phyloP scores from a whole-genome alignment of 352 stramenopile species.

The Phytophthora aleatoria region DNA sequence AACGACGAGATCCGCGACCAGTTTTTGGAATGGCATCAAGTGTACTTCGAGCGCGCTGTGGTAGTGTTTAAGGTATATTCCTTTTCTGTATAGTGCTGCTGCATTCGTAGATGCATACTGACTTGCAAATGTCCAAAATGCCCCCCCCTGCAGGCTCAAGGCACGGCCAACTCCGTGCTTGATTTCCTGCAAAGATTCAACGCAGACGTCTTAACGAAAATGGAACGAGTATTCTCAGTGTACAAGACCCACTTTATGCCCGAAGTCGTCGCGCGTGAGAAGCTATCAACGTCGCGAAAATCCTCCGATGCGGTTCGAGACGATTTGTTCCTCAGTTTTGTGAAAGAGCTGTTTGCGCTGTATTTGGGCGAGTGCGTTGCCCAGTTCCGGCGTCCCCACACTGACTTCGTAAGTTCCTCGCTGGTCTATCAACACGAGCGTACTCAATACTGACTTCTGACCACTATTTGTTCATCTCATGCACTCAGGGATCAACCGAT shows the following conservation, averaged over 20 bases:
- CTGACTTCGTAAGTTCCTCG: constrained; percentile 57
- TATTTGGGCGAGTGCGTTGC: constrained; percentile 56
- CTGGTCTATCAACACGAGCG: not conserved
- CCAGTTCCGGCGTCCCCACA: constrained; percentile 61
- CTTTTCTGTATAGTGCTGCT: not conserved
- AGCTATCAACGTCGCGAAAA: constrained; percentile 34
- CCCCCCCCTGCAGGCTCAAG: constrained; percentile 22
- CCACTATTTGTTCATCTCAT: constrained; percentile 4
- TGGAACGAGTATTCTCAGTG: constrained; percentile 62
- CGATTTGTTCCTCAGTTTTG: constrained; percentile 73
- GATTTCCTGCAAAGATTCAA: constrained; percentile 66
- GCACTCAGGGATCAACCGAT: constrained; percentile 48
- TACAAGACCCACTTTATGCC: constrained; percentile 74
- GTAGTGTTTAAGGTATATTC: constrained; percentile 48
- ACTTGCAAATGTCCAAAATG: not conserved
- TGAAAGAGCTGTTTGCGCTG: constrained; percentile 64
- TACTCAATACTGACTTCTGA: not conserved
- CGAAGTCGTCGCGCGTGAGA: constrained; percentile 49
- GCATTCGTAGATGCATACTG: not conserved
- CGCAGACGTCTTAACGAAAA: constrained; percentile 49
- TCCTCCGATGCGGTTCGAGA: constrained; percentile 57
- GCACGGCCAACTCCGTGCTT: constrained; percentile 51
- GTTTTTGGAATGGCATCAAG: constrained; percentile 85
- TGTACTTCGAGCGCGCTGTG: constrained; percentile 67
- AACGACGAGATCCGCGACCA: constrained; percentile 81